Conservation (phyloP, 257 asterid species). For the Solanum pennellii region DNA sequence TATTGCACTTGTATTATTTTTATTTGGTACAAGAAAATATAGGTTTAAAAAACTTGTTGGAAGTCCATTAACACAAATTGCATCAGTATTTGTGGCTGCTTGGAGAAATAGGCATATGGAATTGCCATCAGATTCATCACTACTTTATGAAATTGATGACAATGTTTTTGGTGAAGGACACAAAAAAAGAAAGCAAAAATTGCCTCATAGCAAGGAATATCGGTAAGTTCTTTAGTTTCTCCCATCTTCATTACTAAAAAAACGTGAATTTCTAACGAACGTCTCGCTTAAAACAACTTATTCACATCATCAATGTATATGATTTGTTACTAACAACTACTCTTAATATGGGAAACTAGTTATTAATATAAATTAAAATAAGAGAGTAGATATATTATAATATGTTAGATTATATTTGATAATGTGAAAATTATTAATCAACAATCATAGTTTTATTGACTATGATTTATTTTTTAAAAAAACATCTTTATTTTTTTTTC, state of each 20-base stretch:
- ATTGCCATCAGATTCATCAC: constrained; percentile 37
- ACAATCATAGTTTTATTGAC: no score
- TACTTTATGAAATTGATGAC: constrained; percentile 28
- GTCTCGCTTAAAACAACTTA: neutral
- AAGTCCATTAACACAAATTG: constrained; percentile 62
- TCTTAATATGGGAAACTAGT: neutral
- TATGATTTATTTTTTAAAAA: no score
- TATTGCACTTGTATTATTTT: constrained; percentile 32
- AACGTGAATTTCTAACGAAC: neutral
- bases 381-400: neutral
- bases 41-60: constrained; percentile 63
- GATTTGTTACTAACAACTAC: neutral
- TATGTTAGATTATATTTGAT: neutral
- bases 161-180: neutral
- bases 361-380: neutral
- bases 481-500: no score
- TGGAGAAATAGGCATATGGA: constrained; percentile 41
- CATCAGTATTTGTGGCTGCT: constrained; percentile 47
- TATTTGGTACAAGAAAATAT: constrained; percentile 51
- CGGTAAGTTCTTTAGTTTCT: constrained; percentile 19
- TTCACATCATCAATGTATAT: neutral
- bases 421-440: no score
- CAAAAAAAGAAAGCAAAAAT: constrained; percentile 32
- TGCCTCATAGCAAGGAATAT: constrained; percentile 62
- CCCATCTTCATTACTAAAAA: neutral